phyloP scores from a whole-genome alignment of 441 rosid genomes.

The Adansonia madagascariensis region DNA sequence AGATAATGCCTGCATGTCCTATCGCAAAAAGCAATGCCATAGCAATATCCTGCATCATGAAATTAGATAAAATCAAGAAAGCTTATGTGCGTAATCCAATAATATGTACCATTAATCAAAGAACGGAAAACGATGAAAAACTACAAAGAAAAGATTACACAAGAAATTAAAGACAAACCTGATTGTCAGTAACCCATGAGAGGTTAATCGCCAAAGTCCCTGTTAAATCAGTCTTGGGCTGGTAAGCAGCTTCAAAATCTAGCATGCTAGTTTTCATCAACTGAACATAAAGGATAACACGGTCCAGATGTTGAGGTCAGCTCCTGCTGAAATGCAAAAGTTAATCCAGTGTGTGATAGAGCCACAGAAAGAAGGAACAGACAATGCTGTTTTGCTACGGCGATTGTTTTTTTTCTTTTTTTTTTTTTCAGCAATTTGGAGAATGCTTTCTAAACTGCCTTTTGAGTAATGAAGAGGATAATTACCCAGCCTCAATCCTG shows the following conservation, averaged over 20 bases:
- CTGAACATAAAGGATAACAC: conserved; percentile 85
- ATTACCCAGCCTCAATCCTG: not conserved
- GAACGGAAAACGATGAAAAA: conserved; percentile 11
- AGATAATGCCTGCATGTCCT: conserved; percentile 88
- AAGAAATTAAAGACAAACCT: conserved; percentile 46
- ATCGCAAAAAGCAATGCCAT: conserved; percentile 84
- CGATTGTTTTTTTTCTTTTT: not conserved
- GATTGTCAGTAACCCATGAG: conserved; percentile 96
- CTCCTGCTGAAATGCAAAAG: conserved; percentile 52
- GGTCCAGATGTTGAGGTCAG: conserved; percentile 54
- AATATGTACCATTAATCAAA: not conserved
- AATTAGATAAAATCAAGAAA: conserved; percentile 27
- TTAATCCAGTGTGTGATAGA: conserved; percentile 22
- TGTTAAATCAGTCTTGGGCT: conserved; percentile 83
- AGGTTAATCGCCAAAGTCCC: conserved; percentile 85
- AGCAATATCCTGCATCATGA: conserved; percentile 76
- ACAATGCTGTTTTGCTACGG: not conserved
- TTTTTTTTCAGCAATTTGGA: not conserved
- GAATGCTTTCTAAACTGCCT: not conserved
- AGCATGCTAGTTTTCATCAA: conserved; percentile 74
- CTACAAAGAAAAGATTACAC: conserved; percentile 1
- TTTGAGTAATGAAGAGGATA: not conserved
- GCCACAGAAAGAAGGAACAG: not conserved
- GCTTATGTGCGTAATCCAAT: conserved; percentile 3
- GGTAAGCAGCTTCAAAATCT: conserved; percentile 67